Conservation (phyloP, 768 basidiomycete genomes). For the Pleurotus ostreatus region DNA sequence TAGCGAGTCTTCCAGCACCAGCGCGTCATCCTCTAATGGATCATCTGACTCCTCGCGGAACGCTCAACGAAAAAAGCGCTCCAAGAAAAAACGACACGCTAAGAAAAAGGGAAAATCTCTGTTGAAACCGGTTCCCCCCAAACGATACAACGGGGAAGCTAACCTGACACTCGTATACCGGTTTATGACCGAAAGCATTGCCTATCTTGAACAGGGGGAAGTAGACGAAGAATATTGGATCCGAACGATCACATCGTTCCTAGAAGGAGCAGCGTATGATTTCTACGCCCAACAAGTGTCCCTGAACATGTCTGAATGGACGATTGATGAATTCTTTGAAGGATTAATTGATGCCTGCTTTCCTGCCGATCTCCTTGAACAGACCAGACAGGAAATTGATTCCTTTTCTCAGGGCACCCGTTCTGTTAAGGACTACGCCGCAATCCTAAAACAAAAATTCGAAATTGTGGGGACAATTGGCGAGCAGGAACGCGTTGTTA, state of each 20-base stretch:
- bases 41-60: no score
- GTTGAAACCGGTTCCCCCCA: slow-evolving; percentile 20
- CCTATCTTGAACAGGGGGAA: slow-evolving; percentile 18
- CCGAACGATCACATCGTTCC: slow-evolving; percentile 20
- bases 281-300: slow-evolving; percentile 28
- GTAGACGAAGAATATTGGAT: slow-evolving; percentile 12
- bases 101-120: slow-evolving; percentile 4
- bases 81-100: neutral
- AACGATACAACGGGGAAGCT: slow-evolving; percentile 20
- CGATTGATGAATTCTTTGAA: slow-evolving; percentile 22
- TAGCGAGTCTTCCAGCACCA: no score
- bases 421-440: slow-evolving; percentile 24
- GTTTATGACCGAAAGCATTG: slow-evolving; percentile 22
- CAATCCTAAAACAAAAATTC: slow-evolving; percentile 27
- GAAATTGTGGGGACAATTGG: slow-evolving; percentile 25
- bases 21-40: no score
- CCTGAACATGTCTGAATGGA: slow-evolving; percentile 20
- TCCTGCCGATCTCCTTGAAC: slow-evolving; percentile 19
- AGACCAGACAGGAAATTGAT: slow-evolving; percentile 16
- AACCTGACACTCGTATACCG: slow-evolving; percentile 17
- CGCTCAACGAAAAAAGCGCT: neutral
- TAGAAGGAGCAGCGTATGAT: slow-evolving; percentile 25
- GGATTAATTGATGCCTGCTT: slow-evolving; percentile 34
- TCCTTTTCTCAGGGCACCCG: slow-evolving; percentile 18
- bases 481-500: slow-evolving; percentile 21